Percentiles rank a stretch among this genome's conserved stretches.
These are phyloP conservation scores for Nematodospora anomalae DNA, from an alignment of 1,139 yeast species.

Conservation along the genomic window DNA sequence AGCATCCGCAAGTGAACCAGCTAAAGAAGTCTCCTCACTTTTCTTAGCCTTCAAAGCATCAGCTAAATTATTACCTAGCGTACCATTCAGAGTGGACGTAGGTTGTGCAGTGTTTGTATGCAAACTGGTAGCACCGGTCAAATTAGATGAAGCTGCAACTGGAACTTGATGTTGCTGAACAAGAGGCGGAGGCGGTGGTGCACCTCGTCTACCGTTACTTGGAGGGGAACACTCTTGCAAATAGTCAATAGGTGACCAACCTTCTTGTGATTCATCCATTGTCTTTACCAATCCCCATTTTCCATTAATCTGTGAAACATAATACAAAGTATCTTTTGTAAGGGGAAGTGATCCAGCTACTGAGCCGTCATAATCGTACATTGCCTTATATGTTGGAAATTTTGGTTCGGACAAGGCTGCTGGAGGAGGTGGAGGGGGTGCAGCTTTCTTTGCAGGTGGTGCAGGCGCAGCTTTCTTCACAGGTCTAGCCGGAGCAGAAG, in stretches of 20 bases:
- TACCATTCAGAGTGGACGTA: constrained; percentile 20
- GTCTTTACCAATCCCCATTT: constrained; percentile 86
- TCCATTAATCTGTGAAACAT: constrained; percentile 73
- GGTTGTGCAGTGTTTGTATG: constrained; percentile 15
- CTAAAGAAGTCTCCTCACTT: constrained; percentile 63
- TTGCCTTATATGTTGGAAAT: constrained; percentile 79
- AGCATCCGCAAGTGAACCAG: constrained; percentile 89
- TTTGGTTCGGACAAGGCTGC: constrained; percentile 70
- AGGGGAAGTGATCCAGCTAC: constrained; percentile 82
- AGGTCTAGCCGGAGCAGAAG: constrained; percentile 23
- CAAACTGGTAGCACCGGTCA: constrained; percentile 15
- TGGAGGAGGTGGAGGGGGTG: constrained; percentile 58
- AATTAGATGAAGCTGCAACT: constrained; percentile 14
- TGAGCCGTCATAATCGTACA: constrained; percentile 86
- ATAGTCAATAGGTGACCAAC: constrained; percentile 97
- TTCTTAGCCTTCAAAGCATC: constrained; percentile 71
- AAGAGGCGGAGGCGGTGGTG: constrained; percentile 34
- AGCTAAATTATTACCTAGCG: constrained; percentile 67
- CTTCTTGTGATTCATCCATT: constrained; percentile 74
- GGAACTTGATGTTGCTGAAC: constrained; percentile 18
- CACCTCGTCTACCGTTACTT: constrained; percentile 24
- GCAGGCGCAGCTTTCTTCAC: constrained; percentile 38
- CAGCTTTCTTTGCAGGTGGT: constrained; percentile 44
- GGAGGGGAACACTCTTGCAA: constrained; percentile 64
- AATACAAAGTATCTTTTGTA: constrained; percentile 69